Base-by-base conservation (phyloP, 495 filamentous ascomycete genomes). In the Echria macrotheca region DNA sequence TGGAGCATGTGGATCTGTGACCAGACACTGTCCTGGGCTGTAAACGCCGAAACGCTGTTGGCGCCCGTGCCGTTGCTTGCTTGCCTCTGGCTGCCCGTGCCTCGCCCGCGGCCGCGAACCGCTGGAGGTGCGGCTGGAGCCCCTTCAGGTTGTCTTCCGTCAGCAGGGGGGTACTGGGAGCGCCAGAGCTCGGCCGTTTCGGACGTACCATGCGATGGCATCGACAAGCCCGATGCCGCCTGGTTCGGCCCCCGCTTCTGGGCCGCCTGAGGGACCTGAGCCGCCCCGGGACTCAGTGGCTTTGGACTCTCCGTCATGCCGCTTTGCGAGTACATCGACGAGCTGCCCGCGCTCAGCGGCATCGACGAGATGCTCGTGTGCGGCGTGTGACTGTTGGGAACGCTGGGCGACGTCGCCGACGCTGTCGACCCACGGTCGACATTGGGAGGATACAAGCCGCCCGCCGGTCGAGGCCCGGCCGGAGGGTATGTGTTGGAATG, bases 221-320 rank as follows among this genome's bases (percentile, higher is more conserved):
- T 58, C 36, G 68, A 65, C 47, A 71, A 60, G 37, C 49, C 62
- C 44, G 70, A 50, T 46, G 55, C 60, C 25, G 55, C 43, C 37
- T 60, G 57, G 23, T 52, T 43, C 22, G 40, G 47, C 36, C 50
- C 74, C 67, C 29, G 70, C 47, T 81, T 78, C 36, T 81, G 78
- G 24, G 76, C 72, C 5, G 78, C 68, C 53, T 83, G 78, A 50
- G 82, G 77, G 22, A 78, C 71, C 39, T 81, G 78, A 33, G 76
- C 67, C 15, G 79, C 79, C 55, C 78, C 81, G 3, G 90, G 90
- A 26, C 89, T 95, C 25, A 95, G 71, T 3, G 90, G 87, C 60
- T 87, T 91, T 0, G 89, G 88, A 54, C 85, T 91, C 60, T 95
- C 90, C 3, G 84, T 90, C 76, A 94, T 86, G 47, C 76, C 74